Evolutionary conservation across 805 yeast species (phyloP).

Genomic region (Candida qinlingensis): DNA sequence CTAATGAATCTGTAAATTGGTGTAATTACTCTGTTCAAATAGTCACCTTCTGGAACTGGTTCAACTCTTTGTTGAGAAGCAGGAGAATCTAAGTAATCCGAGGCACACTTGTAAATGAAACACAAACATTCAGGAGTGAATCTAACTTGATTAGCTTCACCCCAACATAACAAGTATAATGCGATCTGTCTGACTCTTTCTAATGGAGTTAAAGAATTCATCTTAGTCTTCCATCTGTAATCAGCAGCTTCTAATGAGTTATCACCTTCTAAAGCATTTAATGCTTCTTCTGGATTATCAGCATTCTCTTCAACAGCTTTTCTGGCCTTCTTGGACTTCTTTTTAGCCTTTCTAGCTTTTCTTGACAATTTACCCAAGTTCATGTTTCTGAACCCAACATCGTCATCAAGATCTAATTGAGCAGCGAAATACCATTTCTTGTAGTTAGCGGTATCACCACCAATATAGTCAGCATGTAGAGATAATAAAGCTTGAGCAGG

Average conservation of each 20-base stretch:
- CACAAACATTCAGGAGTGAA: conserved; percentile 87
- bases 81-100: conserved; percentile 83
- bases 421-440: conserved; percentile 89
- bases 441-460: conserved; percentile 82
- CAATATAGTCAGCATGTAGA: conserved; percentile 82
- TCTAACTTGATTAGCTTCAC: conserved; percentile 92
- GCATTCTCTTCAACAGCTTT: conserved; percentile 63
- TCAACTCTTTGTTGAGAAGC: conserved; percentile 84
- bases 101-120: conserved; percentile 92
- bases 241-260: conserved; percentile 80
- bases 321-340: conserved; percentile 74
- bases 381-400: conserved; percentile 80
- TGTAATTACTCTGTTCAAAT: conserved; percentile 84
- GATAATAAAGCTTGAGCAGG: conserved; percentile 82
- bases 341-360: conserved; percentile 76
- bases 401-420: conserved; percentile 80
- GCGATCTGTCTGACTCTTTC: conserved; percentile 79
- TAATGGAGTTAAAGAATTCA: conserved; percentile 66
- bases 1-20: conserved; percentile 80
- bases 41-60: conserved; percentile 85
- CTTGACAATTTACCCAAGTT: conserved; percentile 67
- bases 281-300: conserved; percentile 53
- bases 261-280: conserved; percentile 73
- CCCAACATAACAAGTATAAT: conserved; percentile 74
- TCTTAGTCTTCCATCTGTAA: conserved; percentile 76